Conservation (phyloP, 257 asterid species). For the Rehmannia glutinosa region DNA sequence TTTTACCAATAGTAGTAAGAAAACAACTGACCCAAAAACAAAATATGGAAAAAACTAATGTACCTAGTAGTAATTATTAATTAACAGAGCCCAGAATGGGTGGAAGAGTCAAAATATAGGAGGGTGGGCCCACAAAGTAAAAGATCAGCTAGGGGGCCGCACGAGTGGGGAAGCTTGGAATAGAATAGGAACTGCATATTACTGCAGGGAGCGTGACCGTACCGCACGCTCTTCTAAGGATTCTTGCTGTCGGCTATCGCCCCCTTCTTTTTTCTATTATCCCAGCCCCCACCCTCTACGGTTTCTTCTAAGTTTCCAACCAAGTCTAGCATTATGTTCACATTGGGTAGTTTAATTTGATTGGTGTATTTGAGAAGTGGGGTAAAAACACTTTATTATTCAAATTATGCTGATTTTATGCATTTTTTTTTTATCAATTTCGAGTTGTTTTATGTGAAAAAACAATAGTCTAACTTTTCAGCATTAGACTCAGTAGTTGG, state of each 20-base stretch:
- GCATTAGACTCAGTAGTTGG: no score
- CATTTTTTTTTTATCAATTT: no score
- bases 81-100: background rate
- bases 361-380: no score
- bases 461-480: no score
- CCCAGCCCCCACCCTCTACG: background rate
- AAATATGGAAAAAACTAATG: no score
- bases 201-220: background rate
- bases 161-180: conserved; percentile 34
- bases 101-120: background rate
- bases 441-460: no score
- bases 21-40: no score
- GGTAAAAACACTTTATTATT: no score
- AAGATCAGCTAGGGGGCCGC: conserved; percentile 30
- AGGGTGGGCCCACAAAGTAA: background rate
- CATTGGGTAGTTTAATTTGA: no score
- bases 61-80: background rate
- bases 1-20: background rate
- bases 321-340: no score
- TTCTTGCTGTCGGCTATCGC: conserved; percentile 37
- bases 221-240: conserved; percentile 25
- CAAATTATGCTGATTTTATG: no score
- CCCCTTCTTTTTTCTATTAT: background rate
- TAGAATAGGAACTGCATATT: conserved; percentile 3
- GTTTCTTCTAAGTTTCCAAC: no score